Base-by-base conservation (phyloP, 768 basidiomycete species). In the Rubroboletus pulcherrimus region DNA sequence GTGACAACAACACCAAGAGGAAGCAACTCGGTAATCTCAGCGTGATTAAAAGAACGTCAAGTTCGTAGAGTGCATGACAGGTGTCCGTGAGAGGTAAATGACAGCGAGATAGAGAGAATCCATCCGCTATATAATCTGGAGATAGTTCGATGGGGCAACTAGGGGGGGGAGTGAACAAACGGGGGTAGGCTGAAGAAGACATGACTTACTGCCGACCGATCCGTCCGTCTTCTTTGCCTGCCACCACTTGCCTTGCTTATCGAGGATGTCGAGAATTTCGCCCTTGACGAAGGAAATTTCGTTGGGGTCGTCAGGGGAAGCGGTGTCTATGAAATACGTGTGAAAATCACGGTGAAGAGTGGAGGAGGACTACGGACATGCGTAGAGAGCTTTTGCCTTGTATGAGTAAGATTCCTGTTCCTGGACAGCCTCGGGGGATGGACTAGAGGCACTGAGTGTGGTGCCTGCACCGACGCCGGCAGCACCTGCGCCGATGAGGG, bases 221-320 rank as follows among this genome's bases (percentile, higher is more conserved):
- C 90, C 92, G 68, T 94, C 92, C 17, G 78, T 63, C 73, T 89
- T 93, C 66, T 75, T 85, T 35, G 91, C 89, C 66, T 91, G 91
- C 92, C 92, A 94, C 92, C 92, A 93, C 68, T 93, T 91, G 48
- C 91, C 91, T 64, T 91, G 84, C 73, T 92, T 93, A 74, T 98
- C 95, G 54, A 94, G 71, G 52, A 98, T 89, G 59, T 97, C 93
- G 59, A 98, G 81, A 39, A 93, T 77, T 66, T 98, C 96, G 51
- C 93, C 93, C 71, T 98, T 98, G 49, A 75, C 66, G 72, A 99
- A 98, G 46, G 91, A 91, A 39, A 99, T 89, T 74, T 99, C 97
- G 67, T 91, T 97, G 12, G 95, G 91, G 71, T 99, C 97, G 55
- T 98, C 95, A 30, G 89, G 77, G 3, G 90, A 92, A n/a, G 94